These are phyloP conservation scores for Parmelia sp. DNA, from an alignment of 495 filamentous ascomycete genomes.

Conservation along the genomic window DNA sequence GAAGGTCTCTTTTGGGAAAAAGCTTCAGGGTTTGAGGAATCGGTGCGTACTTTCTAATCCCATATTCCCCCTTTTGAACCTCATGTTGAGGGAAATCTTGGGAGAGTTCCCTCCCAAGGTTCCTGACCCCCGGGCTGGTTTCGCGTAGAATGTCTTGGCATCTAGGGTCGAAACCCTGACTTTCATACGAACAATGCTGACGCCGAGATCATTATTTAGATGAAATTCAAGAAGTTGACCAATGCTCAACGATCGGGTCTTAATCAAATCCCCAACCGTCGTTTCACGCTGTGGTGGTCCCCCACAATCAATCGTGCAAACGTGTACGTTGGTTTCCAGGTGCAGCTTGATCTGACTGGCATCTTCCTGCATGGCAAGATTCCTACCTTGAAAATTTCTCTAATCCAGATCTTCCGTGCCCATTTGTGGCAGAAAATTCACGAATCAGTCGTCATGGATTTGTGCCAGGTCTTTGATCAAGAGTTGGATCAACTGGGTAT, in stretches of 20 bases:
- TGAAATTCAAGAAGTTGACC: constrained; percentile 99
- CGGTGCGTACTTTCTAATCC: no score
- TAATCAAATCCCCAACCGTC: constrained; percentile 98
- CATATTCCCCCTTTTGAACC: no score
- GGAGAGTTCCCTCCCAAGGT: no score
- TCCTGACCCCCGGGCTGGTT: no score
- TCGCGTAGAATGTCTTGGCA: no score
- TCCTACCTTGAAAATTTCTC: constrained; percentile 93
- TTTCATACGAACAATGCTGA: no score
- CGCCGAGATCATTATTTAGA: constrained; percentile 30
- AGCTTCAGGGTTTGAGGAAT: constrained; percentile 50
- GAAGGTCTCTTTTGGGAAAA: constrained; percentile 99
- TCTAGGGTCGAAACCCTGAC: no score
- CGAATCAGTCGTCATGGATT: constrained; percentile 97
- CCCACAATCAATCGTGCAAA: constrained; percentile 63
- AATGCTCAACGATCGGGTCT: constrained; percentile 98
- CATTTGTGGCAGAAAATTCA: constrained; percentile 99
- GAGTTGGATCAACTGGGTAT: constrained; percentile 94
- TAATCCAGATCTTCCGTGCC: constrained; percentile 99
- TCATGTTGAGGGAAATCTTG: no score
- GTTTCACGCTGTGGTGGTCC: constrained; percentile 98
- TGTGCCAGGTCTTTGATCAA: constrained; percentile 99
- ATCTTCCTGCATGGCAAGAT: constrained; percentile 99
- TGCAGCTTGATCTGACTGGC: constrained; percentile 95
- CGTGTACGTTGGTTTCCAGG: constrained; percentile 86